Evolutionary conservation across 164 flowering plant species (phyloP), one percentile per base, ranked within the genome.

Genomic region (Berberis thunbergii): DNA sequence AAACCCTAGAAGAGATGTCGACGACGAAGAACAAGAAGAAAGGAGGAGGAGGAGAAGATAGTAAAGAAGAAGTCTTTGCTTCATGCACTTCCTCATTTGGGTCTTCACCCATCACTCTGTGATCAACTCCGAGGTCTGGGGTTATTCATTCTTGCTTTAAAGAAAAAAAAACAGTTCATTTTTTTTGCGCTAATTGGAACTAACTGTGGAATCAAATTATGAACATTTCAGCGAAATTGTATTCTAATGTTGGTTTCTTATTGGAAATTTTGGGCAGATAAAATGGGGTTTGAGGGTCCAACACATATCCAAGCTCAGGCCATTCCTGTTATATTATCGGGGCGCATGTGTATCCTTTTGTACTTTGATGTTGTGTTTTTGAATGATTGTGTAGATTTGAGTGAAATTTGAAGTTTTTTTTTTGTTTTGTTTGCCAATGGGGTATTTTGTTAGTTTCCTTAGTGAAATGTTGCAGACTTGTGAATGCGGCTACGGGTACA

Each of bases 401-500:
- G 43, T 6, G 59, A 7, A 41, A 3, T 39, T 57, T 26, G 26
- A 26, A 26, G 26, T 44, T 9, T 39, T 6, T 2, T 60, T 42
- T 41, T 6, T 45, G 1, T 45, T 43, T 6, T 45, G 52, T 13
- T 54, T 48, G 43, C 3, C 1, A 26, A 12, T 57, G 13, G 58
- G 2, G 43, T 52, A 11, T 6, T 52, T 26, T 26, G 26, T 26
- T 26, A 26, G 26, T 26, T 70, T 69, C 70, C 66, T 72, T 69
- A 54, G 69, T 57, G 41, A 52, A 11, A 57, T 45, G 54, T 45
- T 69, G 2, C 61, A 92, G 97, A 70, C 94, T 93, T 60, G 96
- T 93, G 44, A 93, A 87, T 76, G 96, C 97, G 9, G 85, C 90
- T 7, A 93, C 98, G 41, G 97, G 98, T 5, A 85, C 94, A 45